Conservation (phyloP, 495 filamentous ascomycete species). For the Cudoniella acicularis region DNA sequence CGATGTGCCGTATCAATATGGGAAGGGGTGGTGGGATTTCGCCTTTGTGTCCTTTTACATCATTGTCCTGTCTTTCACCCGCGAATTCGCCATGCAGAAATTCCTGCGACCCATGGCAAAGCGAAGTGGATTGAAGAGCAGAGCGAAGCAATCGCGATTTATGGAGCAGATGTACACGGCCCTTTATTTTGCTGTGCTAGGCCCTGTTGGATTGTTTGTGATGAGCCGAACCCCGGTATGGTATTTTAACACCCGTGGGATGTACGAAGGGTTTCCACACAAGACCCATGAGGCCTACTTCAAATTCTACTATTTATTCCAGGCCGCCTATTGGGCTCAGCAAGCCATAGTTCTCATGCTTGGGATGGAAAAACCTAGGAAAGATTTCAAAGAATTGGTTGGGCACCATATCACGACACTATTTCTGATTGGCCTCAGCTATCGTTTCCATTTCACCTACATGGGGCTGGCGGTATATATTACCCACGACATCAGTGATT, state of each 20-base stretch:
- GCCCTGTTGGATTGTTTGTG: slow-evolving; percentile 85
- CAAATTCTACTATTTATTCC: slow-evolving; percentile 95
- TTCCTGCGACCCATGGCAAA: slow-evolving; percentile 76
- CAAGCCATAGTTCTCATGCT: slow-evolving; percentile 87
- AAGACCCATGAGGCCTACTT: slow-evolving; percentile 77
- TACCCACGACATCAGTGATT: slow-evolving; percentile 93
- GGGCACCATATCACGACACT: slow-evolving; percentile 92
- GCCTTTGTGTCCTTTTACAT: slow-evolving; percentile 89
- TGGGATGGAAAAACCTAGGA: slow-evolving; percentile 89
- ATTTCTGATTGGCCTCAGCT: slow-evolving; percentile 82
- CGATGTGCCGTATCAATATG: slow-evolving; percentile 67
- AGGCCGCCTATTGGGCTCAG: slow-evolving; percentile 95
- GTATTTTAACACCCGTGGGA: slow-evolving; percentile 90
- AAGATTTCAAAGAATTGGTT: slow-evolving; percentile 95
- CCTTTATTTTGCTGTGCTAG: slow-evolving; percentile 85
- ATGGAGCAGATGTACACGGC: slow-evolving; percentile 98
- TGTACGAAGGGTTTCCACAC: slow-evolving; percentile 93
- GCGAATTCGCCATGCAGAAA: slow-evolving; percentile 96
- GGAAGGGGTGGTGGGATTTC: slow-evolving; percentile 82
- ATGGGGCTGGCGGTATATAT: slow-evolving; percentile 97
- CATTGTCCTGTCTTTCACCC: slow-evolving; percentile 84
- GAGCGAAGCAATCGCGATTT: slow-evolving; percentile 83
- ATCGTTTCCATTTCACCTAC: slow-evolving; percentile 97
- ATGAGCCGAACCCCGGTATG: slow-evolving; percentile 91
- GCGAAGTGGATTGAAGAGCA: slow-evolving; percentile 63